These are phyloP conservation scores for Oenanthe sinensis DNA, from an alignment of 129 eudicot species.

Conservation along the genomic window DNA sequence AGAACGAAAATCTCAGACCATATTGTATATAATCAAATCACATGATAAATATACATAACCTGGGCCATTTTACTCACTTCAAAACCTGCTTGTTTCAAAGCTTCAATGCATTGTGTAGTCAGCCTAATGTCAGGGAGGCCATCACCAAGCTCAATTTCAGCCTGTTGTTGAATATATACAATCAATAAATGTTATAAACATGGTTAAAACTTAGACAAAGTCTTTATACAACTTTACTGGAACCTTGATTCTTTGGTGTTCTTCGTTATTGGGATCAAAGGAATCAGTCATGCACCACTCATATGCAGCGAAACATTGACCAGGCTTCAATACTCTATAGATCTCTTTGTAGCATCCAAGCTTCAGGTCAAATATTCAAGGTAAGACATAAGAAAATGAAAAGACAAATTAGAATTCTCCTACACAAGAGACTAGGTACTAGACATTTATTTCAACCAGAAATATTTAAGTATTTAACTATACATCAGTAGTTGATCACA, in stretches of 20 bases:
- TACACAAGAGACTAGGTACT: background rate
- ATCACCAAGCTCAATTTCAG: conserved; percentile 89
- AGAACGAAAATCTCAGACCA: background rate
- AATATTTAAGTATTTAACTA: conserved; percentile 1
- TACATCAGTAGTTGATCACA: background rate
- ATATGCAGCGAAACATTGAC: conserved; percentile 90
- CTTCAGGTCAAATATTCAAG: conserved; percentile 21
- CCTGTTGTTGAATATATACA: conserved; percentile 33
- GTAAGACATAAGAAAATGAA: background rate
- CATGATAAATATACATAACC: background rate
- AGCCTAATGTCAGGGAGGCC: conserved; percentile 84
- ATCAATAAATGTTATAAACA: background rate
- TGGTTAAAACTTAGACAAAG: background rate
- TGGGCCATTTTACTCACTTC: conserved; percentile 41
- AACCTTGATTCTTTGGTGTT: conserved; percentile 89
- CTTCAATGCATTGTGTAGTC: conserved; percentile 73
- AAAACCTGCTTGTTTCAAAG: conserved; percentile 82
- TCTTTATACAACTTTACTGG: background rate
- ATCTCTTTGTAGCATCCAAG: conserved; percentile 90
- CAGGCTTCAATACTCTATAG: conserved; percentile 85
- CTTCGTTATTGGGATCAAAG: conserved; percentile 68
- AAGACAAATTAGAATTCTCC: background rate
- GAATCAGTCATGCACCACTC: conserved; percentile 99
- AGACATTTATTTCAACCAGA: background rate
- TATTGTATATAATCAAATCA: background rate